Percentiles rank a stretch among this genome's conserved stretches.
Conservation (phyloP, 805 yeast genomes). For the Wickerhamiella spandovensis region DNA sequence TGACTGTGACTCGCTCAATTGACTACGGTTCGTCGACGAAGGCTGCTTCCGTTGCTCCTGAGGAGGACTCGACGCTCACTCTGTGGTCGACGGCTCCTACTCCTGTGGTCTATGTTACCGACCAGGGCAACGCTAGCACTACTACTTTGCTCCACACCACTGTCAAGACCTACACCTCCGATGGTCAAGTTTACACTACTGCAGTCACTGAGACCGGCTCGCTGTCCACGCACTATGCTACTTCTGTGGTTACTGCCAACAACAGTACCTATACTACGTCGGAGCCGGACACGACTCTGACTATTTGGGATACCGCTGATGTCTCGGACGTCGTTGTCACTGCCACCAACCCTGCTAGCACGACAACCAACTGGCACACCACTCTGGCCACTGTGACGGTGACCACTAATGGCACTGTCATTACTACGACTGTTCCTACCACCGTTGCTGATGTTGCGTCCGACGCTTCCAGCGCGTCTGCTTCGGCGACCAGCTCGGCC, state of each 20-base stretch:
- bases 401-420: conserved; percentile 2
- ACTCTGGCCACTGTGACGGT: not conserved
- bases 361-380: conserved; percentile 2
- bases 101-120: conserved; percentile 5
- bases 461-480: conserved; percentile 1
- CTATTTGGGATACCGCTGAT: conserved; percentile 11
- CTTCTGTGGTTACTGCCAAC: conserved; percentile 5
- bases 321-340: conserved; percentile 4
- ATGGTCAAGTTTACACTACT: conserved; percentile 9
- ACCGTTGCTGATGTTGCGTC: not conserved
- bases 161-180: conserved; percentile 12
- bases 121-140: conserved; percentile 7
- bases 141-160: conserved; percentile 2
- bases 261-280: conserved; percentile 6
- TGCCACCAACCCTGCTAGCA: conserved; percentile 5
- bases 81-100: conserved; percentile 12
- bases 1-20: conserved; percentile 7
- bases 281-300: conserved; percentile 6
- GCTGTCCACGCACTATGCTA: not conserved
- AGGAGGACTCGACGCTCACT: conserved; percentile 6
- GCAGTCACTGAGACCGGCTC: conserved; percentile 6
- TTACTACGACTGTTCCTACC: conserved; percentile 4
- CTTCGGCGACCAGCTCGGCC: not conserved
- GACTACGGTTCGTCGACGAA: not conserved
- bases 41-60: not conserved